A percentile compares a stretch with the other conserved stretches of the same genome.
Evolutionary conservation across 192 early-diverging fungal genomes (phyloP).

Genomic region (Coemansia sp.): DNA sequence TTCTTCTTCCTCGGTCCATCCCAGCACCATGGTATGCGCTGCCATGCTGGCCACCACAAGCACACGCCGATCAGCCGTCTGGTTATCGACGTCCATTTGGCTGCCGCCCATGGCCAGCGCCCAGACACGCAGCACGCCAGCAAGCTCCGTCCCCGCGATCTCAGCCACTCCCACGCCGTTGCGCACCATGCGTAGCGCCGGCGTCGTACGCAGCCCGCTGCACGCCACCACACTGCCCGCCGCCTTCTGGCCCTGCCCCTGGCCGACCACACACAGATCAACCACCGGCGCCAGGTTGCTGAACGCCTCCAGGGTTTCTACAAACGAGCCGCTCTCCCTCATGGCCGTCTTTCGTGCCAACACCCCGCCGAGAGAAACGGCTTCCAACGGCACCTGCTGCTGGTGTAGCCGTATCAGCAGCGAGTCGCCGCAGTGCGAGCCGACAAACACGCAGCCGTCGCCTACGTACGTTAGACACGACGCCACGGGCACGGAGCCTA

Average conservation of each 20-base stretch:
- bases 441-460: constrained; percentile 74
- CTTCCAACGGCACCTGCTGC: constrained; percentile 28
- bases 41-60: neutral
- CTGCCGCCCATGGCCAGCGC: constrained; percentile 52
- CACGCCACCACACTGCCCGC: constrained; percentile 79
- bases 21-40: constrained; percentile 22
- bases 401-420: constrained; percentile 66
- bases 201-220: constrained; percentile 74
- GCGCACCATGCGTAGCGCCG: constrained; percentile 78
- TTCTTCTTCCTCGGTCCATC: constrained; percentile 37
- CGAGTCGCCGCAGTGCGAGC: constrained; percentile 86
- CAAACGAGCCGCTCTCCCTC: constrained; percentile 24
- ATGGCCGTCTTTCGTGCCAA: constrained; percentile 13
- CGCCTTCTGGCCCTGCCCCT: constrained; percentile 47
- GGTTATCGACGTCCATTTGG: constrained; percentile 13
- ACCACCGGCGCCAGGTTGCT: constrained; percentile 80
- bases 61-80: too few species aligned
- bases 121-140: constrained; percentile 77
- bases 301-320: constrained; percentile 65
- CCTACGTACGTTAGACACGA: constrained; percentile 70
- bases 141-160: constrained; percentile 59
- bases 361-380: neutral
- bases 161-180: constrained; percentile 88
- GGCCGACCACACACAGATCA: constrained; percentile 85
- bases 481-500: constrained; percentile 57